phyloP scores from a whole-genome alignment of 208 protist genomes.

The Trypanosoma mega region DNA sequence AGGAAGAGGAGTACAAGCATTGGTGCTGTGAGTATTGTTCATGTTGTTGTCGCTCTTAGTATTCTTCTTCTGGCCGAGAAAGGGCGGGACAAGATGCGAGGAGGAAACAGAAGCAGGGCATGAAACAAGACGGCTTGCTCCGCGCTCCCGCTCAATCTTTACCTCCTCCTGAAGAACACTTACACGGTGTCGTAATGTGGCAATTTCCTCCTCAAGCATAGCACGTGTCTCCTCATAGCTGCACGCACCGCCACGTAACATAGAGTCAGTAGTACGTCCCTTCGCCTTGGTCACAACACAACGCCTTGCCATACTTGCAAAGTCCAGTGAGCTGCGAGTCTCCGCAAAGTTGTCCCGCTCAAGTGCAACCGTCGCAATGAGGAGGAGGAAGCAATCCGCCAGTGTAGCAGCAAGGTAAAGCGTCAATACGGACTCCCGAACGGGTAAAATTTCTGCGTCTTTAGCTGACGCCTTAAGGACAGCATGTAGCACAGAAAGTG shows the following conservation, averaged over 20 bases:
- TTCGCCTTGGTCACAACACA: conserved; percentile 51
- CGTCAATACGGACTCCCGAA: conserved; percentile 58
- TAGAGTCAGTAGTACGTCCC: conserved; percentile 21
- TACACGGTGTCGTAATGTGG: conserved; percentile 33
- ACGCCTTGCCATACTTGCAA: conserved; percentile 51
- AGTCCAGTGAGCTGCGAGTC: conserved; percentile 72
- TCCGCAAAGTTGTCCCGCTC: conserved; percentile 56
- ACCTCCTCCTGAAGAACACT: conserved; percentile 32
- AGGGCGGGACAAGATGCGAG: neutral
- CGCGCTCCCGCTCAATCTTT: conserved; percentile 21
- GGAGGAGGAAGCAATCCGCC: conserved; percentile 59
- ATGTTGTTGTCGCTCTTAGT: too few species aligned
- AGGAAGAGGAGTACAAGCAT: too few species aligned
- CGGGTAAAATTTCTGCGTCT: conserved; percentile 40
- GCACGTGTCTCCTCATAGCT: conserved; percentile 25
- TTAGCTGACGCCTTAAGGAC: conserved; percentile 43
- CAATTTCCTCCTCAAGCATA: conserved; percentile 25
- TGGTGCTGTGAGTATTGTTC: neutral
- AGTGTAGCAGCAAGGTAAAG: conserved; percentile 62
- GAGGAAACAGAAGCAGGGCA: neutral
- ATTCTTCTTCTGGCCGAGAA: too few species aligned
- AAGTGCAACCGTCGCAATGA: conserved; percentile 70
- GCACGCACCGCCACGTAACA: conserved; percentile 11
- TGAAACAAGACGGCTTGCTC: too few species aligned
- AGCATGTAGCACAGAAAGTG: conserved; percentile 84